Percentiles rank a stretch among this genome's conserved stretches.
Evolutionary conservation across 2,329 filamentous ascomycete species (phyloP).

Genomic region (Paracamarosporium sp.): DNA sequence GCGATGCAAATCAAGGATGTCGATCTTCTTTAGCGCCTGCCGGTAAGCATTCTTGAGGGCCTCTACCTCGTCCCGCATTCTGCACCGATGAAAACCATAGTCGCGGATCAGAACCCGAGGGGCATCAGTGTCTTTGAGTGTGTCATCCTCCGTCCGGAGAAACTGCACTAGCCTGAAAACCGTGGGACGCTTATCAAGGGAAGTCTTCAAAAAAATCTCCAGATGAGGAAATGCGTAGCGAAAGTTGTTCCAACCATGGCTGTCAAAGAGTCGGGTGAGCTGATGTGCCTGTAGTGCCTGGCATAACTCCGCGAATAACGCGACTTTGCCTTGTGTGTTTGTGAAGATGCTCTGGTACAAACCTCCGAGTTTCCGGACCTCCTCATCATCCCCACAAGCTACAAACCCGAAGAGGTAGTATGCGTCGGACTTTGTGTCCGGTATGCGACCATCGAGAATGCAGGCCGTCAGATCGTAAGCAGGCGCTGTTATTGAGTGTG

Average conservation of each 20-base stretch:
- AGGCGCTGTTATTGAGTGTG: constrained; percentile 12
- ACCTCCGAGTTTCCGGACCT: constrained; percentile 12
- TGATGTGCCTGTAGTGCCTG: constrained; percentile 10
- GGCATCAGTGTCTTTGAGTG: constrained; percentile 11
- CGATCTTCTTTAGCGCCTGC: background rate
- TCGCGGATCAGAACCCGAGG: constrained; percentile 17
- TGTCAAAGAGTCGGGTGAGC: constrained; percentile 14
- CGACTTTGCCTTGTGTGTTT: background rate
- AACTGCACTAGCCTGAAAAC: constrained; percentile 29
- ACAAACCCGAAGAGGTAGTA: constrained; percentile 29
- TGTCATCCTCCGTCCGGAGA: background rate
- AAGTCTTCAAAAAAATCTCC: constrained; percentile 15
- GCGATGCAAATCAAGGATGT: background rate
- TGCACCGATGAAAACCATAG: constrained; percentile 24
- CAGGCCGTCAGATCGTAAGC: constrained; percentile 2
- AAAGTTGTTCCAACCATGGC: constrained; percentile 4
- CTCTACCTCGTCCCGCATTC: background rate
- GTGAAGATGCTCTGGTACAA: constrained; percentile 18
- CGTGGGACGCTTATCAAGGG: background rate
- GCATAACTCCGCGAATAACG: constrained; percentile 16
- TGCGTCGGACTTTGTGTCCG: background rate
- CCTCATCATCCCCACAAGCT: constrained; percentile 1
- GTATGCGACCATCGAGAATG: background rate
- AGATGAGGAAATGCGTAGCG: constrained; percentile 10
- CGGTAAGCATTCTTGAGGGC: background rate